Conservation (phyloP, 495 filamentous ascomycete genomes). For the Penicillium alfredii region DNA sequence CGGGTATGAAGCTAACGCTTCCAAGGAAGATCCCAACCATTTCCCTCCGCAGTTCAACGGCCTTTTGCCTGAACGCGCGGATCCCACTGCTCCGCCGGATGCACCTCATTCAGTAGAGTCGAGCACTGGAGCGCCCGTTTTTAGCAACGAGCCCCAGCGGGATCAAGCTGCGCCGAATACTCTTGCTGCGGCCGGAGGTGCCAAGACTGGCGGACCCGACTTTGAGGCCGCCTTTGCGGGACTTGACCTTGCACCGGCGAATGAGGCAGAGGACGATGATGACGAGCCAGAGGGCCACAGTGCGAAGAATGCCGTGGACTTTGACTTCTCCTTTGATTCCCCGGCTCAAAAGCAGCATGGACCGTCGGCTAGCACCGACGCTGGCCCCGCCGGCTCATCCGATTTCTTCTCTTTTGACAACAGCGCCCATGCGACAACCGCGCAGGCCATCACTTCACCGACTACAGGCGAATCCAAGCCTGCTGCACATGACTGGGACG, state of each 20-base stretch:
- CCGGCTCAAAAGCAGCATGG: slow-evolving; percentile 31
- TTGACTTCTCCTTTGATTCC: slow-evolving; percentile 60
- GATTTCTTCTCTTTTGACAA: slow-evolving; percentile 45
- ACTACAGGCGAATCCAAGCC: slow-evolving; percentile 27
- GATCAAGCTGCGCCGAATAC: slow-evolving; percentile 15
- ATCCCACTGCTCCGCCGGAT: slow-evolving; percentile 52
- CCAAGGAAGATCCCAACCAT: slow-evolving; percentile 27
- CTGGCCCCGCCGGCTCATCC: slow-evolving; percentile 18
- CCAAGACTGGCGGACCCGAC: slow-evolving; percentile 47
- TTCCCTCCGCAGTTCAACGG: slow-evolving; percentile 58
- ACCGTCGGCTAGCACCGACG: slow-evolving; percentile 15
- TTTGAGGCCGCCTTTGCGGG: slow-evolving; percentile 91
- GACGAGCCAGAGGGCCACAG: slow-evolving; percentile 41
- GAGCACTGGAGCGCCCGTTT: slow-evolving; percentile 37
- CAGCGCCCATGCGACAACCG: slow-evolving; percentile 42
- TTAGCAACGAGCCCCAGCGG: slow-evolving; percentile 31
- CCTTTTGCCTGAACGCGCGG: slow-evolving; percentile 57
- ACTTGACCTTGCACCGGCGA: slow-evolving; percentile 49
- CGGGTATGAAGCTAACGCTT: slow-evolving; percentile 48
- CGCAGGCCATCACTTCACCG: slow-evolving; percentile 18
- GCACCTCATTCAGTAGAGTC: slow-evolving; percentile 42
- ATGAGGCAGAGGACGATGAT: slow-evolving; percentile 86
- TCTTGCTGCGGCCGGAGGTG: slow-evolving; percentile 16
- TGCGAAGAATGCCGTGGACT: slow-evolving; percentile 53
- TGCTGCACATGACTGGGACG: slow-evolving; percentile 78